These are phyloP conservation scores for Tylopilus balloui DNA, from an alignment of 768 basidiomycete species.

Conservation along the genomic window DNA sequence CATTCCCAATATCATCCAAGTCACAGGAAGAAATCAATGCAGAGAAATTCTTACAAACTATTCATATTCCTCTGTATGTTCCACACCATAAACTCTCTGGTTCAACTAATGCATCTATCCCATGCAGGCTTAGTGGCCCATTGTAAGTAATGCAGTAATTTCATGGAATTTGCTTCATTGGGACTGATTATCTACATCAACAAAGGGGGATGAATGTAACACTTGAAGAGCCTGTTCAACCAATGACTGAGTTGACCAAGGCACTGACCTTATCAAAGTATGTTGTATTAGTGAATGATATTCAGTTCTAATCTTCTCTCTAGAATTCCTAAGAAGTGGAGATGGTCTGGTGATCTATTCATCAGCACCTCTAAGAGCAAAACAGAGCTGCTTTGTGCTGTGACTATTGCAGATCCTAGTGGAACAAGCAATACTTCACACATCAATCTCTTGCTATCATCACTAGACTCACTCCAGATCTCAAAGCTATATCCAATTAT, in stretches of 20 bases:
- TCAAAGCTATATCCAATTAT: conserved; percentile 44
- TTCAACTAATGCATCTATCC: background rate
- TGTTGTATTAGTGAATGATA: conserved; percentile 3
- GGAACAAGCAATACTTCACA: conserved; percentile 41
- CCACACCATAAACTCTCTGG: too few relatives aligned
- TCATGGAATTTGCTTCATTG: background rate
- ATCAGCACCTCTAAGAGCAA: conserved; percentile 35
- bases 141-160: conserved; percentile 17
- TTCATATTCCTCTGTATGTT: conserved; percentile 27
- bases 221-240: conserved; percentile 4
- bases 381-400: conserved; percentile 46
- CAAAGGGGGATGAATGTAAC: conserved; percentile 15
- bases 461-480: conserved; percentile 41
- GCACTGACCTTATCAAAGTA: conserved; percentile 23
- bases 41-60: conserved; percentile 25
- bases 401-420: conserved; percentile 43
- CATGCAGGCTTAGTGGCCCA: conserved; percentile 21
- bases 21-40: conserved; percentile 17
- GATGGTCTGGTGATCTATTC: conserved; percentile 57
- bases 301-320: conserved; percentile 3
- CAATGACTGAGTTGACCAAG: conserved; percentile 13
- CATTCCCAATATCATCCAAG: conserved; percentile 17
- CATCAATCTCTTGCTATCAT: conserved; percentile 45
- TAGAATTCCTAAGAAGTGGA: conserved; percentile 60
- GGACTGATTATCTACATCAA: background rate